These are phyloP conservation scores for Chernovozyma sophiae-reginae DNA, from an alignment of 1,139 yeast species.

Conservation along the genomic window DNA sequence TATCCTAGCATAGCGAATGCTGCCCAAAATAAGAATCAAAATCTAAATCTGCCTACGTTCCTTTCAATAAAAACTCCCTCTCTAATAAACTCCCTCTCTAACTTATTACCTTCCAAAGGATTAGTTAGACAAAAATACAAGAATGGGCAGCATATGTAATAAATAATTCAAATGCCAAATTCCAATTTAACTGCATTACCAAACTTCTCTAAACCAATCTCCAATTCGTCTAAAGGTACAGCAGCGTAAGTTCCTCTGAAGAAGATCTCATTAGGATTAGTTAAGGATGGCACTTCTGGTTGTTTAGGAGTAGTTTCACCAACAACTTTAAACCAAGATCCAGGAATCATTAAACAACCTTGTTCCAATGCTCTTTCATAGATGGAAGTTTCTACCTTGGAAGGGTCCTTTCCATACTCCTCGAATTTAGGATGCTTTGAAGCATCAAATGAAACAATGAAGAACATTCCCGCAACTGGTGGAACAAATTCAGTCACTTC, in stretches of 20 bases:
- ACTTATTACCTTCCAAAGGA: no score
- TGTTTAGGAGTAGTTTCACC: slow-evolving; percentile 53
- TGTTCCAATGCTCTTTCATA: slow-evolving; percentile 61
- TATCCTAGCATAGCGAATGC: no score
- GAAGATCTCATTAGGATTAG: slow-evolving; percentile 47
- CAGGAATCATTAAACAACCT: slow-evolving; percentile 80
- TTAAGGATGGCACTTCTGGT: slow-evolving; percentile 27
- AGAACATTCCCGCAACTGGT: slow-evolving; percentile 94
- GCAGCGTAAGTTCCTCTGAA: slow-evolving; percentile 93
- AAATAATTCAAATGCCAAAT: slow-evolving; percentile 25
- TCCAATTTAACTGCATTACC: slow-evolving; percentile 55
- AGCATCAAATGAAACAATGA: slow-evolving; percentile 73
- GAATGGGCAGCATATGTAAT: no score
- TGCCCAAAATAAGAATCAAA: no score
- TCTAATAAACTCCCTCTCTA: no score
- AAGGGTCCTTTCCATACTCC: slow-evolving; percentile 50
- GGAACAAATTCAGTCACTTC: slow-evolving; percentile 55
- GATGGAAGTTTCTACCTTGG: slow-evolving; percentile 57
- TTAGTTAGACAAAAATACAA: no score
- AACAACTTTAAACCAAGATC: slow-evolving; percentile 75
- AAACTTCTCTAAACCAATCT: slow-evolving; percentile 58
- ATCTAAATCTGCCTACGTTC: no score
- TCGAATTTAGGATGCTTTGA: slow-evolving; percentile 72
- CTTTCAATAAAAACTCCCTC: no score
- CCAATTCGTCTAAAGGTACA: slow-evolving; percentile 61